These are phyloP conservation scores for Pichia sp. DNA, from an alignment of 1,139 yeast species.

Conservation along the genomic window DNA sequence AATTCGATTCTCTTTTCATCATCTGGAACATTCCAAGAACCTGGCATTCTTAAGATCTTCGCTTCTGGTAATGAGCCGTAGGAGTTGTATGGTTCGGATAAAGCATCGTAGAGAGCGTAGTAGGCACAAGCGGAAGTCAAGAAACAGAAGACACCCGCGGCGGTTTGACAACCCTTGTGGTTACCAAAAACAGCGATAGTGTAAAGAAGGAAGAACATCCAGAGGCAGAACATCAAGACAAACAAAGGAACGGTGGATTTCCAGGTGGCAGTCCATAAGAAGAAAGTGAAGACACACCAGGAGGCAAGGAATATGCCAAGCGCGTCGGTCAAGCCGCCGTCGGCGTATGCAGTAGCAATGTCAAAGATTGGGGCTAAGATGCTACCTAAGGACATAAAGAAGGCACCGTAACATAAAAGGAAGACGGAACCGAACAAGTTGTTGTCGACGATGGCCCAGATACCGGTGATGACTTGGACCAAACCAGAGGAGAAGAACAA, in stretches of 20 bases:
- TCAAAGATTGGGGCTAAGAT: slow-evolving; percentile 36
- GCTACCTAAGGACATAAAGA: slow-evolving; percentile 37
- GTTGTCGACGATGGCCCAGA: slow-evolving; percentile 60
- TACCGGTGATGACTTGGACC: slow-evolving; percentile 60
- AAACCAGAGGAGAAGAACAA: slow-evolving; percentile 61
- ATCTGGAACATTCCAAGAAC: slow-evolving; percentile 25
- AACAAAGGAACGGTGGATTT: slow-evolving; percentile 44
- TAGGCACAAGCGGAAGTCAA: slow-evolving; percentile 41
- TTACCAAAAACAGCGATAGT: slow-evolving; percentile 42
- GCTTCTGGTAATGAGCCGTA: slow-evolving; percentile 30
- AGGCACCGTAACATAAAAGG: slow-evolving; percentile 37
- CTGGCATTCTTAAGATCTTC: slow-evolving; percentile 33
- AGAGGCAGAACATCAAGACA: slow-evolving; percentile 36
- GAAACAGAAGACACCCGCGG: slow-evolving; percentile 44
- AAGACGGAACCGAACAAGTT: slow-evolving; percentile 40
- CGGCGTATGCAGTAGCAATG: slow-evolving; percentile 30
- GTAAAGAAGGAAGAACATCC: slow-evolving; percentile 40
- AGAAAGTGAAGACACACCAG: slow-evolving; percentile 44
- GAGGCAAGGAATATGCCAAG: slow-evolving; percentile 37
- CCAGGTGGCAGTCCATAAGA: slow-evolving; percentile 39
- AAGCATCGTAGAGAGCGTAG: slow-evolving; percentile 35
- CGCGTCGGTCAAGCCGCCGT: slow-evolving; percentile 36
- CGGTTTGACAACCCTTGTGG: slow-evolving; percentile 34
- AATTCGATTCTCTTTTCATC: slow-evolving; percentile 22
- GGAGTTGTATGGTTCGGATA: slow-evolving; percentile 25